Base-by-base conservation (phyloP, 371 early-diverging fungal genomes). In the Saksenaea vasiformis region DNA sequence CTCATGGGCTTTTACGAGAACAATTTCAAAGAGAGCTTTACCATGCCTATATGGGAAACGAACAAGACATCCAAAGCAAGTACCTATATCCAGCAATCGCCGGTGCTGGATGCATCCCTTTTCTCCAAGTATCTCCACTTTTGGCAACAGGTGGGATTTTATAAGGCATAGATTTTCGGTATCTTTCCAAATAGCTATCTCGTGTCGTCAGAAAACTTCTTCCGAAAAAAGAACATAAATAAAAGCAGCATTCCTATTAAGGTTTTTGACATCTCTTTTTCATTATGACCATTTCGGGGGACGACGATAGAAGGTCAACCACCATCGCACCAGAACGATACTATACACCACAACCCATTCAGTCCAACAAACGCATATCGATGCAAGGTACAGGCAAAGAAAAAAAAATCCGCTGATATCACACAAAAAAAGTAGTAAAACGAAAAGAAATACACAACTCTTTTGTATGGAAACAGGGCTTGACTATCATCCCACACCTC, bases 41-140 rank as follows among this genome's bases (percentile, higher is more conserved):
- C 56, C 24, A 69, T 74, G 75, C 67, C 71, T 17, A 15, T 69
- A 10, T 74, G 71, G 71, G 38, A 67, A 15, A 74, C 75, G 1
- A 24, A 55, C 11, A 61, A 65, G 47, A 67, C 71, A 2, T 10
- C n/a, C 19, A 22, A 17, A 11, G 22, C 51, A n/a, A 47, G 51
- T 22, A 8, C 27, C 3, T 22, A 47, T 11, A n/a, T 47, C 10
- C 51, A 47, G 51, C n/a, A 66, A 2, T 14, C 66, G 11, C 66
- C 66, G 8, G 22, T 57, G 1, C 56, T 66, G 56, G 51, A 54
- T 19, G 13, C 59, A 28, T 36, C 38, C 7, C 34, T 66, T n/a
- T 28, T 66, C 9, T 17, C 36, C 17, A 66, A 66, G 27, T 57
- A 61, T 14, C 61, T 66, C 26, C 26, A 13, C 3, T 61, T 54